Percentiles rank a stretch among this genome's conserved stretches.
Evolutionary conservation across 164 flowering plant species (phyloP).

Genomic region (Vitis labrusca): DNA sequence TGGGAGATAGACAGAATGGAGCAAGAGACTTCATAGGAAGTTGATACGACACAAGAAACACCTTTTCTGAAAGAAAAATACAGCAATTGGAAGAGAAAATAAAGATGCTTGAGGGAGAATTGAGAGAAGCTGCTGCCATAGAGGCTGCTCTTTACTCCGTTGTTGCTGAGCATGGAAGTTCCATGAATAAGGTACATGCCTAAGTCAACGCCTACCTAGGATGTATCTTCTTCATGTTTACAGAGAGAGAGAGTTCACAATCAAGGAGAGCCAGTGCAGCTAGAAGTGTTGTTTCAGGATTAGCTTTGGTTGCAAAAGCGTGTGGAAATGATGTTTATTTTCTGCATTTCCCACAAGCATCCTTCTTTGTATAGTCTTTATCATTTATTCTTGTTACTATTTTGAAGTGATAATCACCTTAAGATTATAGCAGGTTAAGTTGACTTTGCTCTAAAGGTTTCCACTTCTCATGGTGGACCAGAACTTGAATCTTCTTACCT

Average conservation of each 20-base stretch:
- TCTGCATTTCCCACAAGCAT: background rate
- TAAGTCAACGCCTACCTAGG: conserved; percentile 89
- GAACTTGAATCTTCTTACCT: too few species aligned
- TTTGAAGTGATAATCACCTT: too few species aligned
- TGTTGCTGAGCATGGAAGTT: conserved; percentile 73
- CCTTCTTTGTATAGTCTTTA: too few species aligned
- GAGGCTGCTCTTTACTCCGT: conserved; percentile 69
- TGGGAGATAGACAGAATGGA: conserved; percentile 17
- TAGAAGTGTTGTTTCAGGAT: conserved; percentile 73
- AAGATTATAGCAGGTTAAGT: too few species aligned
- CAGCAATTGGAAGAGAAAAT: conserved; percentile 60
- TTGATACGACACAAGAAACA: conserved; percentile 25
- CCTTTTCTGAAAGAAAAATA: conserved; percentile 34
- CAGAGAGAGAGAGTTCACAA: conserved; percentile 34
- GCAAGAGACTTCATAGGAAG: conserved; percentile 10
- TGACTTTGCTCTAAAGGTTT: too few species aligned
- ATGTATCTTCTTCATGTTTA: conserved; percentile 76
- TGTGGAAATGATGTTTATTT: conserved; percentile 86
- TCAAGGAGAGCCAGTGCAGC: conserved; percentile 72
- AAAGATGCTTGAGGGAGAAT: conserved; percentile 67
- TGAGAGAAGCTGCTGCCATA: conserved; percentile 87
- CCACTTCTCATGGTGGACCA: too few species aligned
- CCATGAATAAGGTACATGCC: conserved; percentile 83
- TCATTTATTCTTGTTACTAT: too few species aligned
- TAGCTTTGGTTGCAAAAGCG: conserved; percentile 86